phyloP scores from a whole-genome alignment of 1,284 basidiomycete species.

The Cryptococcus amylolentus region DNA sequence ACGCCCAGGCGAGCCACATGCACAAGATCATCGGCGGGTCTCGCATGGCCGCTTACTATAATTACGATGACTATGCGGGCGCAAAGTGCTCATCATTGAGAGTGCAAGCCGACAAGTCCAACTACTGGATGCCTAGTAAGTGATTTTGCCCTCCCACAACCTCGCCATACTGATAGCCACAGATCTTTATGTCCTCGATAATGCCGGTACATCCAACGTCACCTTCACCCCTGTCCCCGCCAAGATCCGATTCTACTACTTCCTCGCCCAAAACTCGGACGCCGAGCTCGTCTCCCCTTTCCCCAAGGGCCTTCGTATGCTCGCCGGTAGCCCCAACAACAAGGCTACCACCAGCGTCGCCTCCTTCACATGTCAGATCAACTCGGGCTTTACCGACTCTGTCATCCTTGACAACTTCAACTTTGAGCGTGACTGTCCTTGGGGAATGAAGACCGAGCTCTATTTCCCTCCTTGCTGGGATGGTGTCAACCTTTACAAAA shows the following conservation, averaged over 20 bases:
- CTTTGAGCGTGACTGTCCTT: slow-evolving; percentile 29
- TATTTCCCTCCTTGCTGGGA: slow-evolving; percentile 41
- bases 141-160: background rate
- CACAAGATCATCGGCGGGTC: slow-evolving; percentile 27
- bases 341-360: slow-evolving; percentile 23
- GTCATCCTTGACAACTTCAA: slow-evolving; percentile 32
- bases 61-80: slow-evolving; percentile 19
- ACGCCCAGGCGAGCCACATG: slow-evolving; percentile 22
- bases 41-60: slow-evolving; percentile 27
- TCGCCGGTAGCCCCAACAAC: slow-evolving; percentile 31
- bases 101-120: slow-evolving; percentile 38
- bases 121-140: slow-evolving; percentile 36
- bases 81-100: slow-evolving; percentile 26
- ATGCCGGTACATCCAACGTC: background rate
- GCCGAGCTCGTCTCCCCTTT: slow-evolving; percentile 21
- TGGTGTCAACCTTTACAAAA: slow-evolving; percentile 32
- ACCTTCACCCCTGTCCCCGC: slow-evolving; percentile 13
- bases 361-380: slow-evolving; percentile 24
- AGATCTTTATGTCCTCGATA: slow-evolving; percentile 15
- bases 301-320: slow-evolving; percentile 36
- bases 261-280: slow-evolving; percentile 20
- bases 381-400: slow-evolving; percentile 13
- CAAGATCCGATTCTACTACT: slow-evolving; percentile 18
- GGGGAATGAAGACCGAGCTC: slow-evolving; percentile 33
- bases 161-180: background rate